A percentile compares a stretch with the other conserved stretches of the same genome.
Conservation (phyloP, 1,284 basidiomycete genomes). For the Neonothopanus nambi region DNA sequence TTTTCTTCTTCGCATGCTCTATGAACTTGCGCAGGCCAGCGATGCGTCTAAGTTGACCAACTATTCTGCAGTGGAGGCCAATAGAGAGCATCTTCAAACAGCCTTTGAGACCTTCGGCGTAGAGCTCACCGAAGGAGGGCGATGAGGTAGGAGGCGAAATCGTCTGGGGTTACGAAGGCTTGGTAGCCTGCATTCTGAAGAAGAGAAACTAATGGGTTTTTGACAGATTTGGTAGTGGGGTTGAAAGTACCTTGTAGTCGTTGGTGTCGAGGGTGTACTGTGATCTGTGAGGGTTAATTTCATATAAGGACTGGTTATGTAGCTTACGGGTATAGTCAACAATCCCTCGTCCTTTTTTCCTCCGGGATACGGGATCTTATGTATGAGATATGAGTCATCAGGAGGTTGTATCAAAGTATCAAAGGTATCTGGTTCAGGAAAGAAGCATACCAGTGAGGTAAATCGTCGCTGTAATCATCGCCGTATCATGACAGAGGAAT, state of each 20-base stretch:
- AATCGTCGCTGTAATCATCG: slow-evolving; percentile 14
- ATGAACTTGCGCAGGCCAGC: slow-evolving; percentile 15
- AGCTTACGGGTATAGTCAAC: slow-evolving; percentile 12
- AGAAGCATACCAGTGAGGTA: slow-evolving; percentile 7
- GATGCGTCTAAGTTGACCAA: slow-evolving; percentile 13
- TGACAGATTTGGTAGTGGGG: too few species aligned
- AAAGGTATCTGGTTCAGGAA: too few species aligned
- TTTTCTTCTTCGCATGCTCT: slow-evolving; percentile 15
- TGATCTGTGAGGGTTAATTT: neutral
- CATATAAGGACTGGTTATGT: neutral
- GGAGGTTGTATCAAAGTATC: neutral
- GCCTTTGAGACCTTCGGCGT: slow-evolving; percentile 13
- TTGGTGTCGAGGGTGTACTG: slow-evolving; percentile 11
- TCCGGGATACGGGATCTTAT: slow-evolving; percentile 15
- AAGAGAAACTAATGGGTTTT: too few species aligned
- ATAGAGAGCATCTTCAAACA: slow-evolving; percentile 17
- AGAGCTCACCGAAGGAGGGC: slow-evolving; percentile 16
- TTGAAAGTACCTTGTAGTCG: slow-evolving; percentile 16
- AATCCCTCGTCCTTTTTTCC: slow-evolving; percentile 13
- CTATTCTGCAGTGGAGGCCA: slow-evolving; percentile 14
- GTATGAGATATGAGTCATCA: neutral
- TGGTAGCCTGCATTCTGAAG: slow-evolving; percentile 12
- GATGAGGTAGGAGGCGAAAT: slow-evolving; percentile 15
- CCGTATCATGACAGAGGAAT: slow-evolving; percentile 11
- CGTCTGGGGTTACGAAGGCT: slow-evolving; percentile 12